Evolutionary conservation across 129 eudicot species (phyloP), one percentile per base, ranked within the genome.

Genomic region (Oenanthe sinensis): DNA sequence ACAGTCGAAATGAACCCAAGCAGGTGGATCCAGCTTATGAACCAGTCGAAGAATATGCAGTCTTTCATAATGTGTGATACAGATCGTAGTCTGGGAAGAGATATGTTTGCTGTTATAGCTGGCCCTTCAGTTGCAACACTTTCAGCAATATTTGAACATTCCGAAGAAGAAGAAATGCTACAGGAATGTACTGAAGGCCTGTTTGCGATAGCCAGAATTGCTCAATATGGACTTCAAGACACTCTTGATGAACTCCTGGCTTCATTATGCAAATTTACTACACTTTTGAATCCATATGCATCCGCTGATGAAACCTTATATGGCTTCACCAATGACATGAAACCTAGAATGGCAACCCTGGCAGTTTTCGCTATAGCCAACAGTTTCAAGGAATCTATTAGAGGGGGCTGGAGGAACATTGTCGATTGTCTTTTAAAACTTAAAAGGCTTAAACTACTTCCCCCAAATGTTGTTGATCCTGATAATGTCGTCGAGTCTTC

Each of bases 241-340:
- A 83, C 93, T 37, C 85, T 95, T 0, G 99, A 95, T 43, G 99
- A 95, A 71, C 94, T 95, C 42, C 69, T 95, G 8, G 87, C 91
- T 24, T 92, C 97, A 0, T 90, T 95, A 55, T 90, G 97, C 78
- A 95, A 95, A 76, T 95, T 90, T 75, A 95, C 97, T n/a, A 95
- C 97, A 1, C 70, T 95, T 39, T 65, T 95, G 22, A 95, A 95
- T 62, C 99, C 99, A 6, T 95, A 92, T 40, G 99, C 99, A 22
- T 95, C 99, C 3, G 85, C 96, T 4, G 99, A 95, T 75, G 99
- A 95, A 81, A 95, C 99, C 17, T 65, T 95, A 20, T 95, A 88
- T 40, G 91, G 91, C 90, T 83, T 95, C 78, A 88, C 92, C 78
- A 90, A 95, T 48, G 99, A 95, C 65, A 73, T 89, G 88, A 95